Conservation (phyloP, 208 protist genomes). For the Acanthamoeba royreba region DNA sequence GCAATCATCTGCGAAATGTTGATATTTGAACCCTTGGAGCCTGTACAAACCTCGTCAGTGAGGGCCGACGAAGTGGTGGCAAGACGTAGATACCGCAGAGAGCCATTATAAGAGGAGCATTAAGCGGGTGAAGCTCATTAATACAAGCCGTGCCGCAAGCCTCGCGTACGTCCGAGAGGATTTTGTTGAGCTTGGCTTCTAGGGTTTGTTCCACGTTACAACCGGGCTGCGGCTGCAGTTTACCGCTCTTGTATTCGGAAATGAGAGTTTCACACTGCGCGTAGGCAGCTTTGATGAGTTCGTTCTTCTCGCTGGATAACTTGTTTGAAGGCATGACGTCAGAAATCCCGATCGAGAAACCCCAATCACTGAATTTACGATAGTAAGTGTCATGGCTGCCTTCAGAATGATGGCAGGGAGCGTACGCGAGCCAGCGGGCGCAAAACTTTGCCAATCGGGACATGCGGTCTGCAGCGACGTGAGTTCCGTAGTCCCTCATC, state of each 20-base stretch:
- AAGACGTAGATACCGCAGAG: conserved; percentile 90
- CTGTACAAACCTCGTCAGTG: conserved; percentile 32
- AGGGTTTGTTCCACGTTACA: conserved; percentile 69
- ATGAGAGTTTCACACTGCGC: neutral
- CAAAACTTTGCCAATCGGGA: conserved; percentile 92
- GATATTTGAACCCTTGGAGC: conserved; percentile 95
- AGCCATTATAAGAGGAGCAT: conserved; percentile 99
- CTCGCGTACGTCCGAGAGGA: conserved; percentile 96
- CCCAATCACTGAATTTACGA: conserved; percentile 84
- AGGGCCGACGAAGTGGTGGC: neutral
- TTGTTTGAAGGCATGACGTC: conserved; percentile 92
- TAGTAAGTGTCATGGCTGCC: neutral
- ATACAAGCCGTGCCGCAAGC: conserved; percentile 94
- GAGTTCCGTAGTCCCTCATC: conserved; percentile 86
- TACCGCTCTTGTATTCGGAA: conserved; percentile 75
- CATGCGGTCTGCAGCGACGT: conserved; percentile 91
- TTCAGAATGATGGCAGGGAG: neutral
- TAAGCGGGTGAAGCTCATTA: conserved; percentile 90
- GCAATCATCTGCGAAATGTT: conserved; percentile 99
- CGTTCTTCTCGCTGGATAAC: conserved; percentile 89
- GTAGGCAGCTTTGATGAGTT: conserved; percentile 92
- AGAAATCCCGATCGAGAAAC: conserved; percentile 99
- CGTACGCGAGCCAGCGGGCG: conserved; percentile 79
- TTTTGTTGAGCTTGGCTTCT: conserved; percentile 89
- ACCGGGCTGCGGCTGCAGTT: conserved; percentile 77